Evolutionary conservation across 129 eudicot species (phyloP).

Genomic region (Pseudognaphalium luteoalbum): DNA sequence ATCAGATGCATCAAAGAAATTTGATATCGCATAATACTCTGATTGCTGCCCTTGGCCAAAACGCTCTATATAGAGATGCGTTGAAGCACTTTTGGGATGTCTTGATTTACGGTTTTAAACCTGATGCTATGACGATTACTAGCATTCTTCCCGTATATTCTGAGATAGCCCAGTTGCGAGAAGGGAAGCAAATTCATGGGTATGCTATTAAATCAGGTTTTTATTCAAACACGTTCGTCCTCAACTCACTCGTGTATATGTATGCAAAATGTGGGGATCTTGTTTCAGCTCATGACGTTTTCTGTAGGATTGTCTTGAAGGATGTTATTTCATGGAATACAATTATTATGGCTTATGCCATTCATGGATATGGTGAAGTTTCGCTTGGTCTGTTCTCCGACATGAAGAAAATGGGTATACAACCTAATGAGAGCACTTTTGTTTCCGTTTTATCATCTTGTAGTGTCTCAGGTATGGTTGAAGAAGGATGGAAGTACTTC

Average conservation of each 20-base stretch:
- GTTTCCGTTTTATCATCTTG: constrained; percentile 68
- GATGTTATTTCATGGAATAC: constrained; percentile 85
- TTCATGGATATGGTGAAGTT: constrained; percentile 59
- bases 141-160: constrained; percentile 51
- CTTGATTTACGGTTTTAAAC: constrained; percentile 32
- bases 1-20: constrained; percentile 43
- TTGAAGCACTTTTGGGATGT: constrained; percentile 45
- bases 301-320: constrained; percentile 43
- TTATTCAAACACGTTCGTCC: constrained; percentile 33
- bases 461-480: constrained; percentile 63
- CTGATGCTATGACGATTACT: constrained; percentile 60
- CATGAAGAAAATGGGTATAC: constrained; percentile 43
- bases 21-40: constrained; percentile 65
- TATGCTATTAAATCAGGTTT: constrained; percentile 43
- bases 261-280: constrained; percentile 82
- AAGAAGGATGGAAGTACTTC: constrained; percentile 77
- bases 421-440: constrained; percentile 72
- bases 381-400: constrained; percentile 47
- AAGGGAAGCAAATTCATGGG: constrained; percentile 71
- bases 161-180: constrained; percentile 51
- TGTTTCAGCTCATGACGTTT: constrained; percentile 39
- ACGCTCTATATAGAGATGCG: constrained; percentile 45
- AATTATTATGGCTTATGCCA: constrained; percentile 66
- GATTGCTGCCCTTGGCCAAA: constrained; percentile 62
- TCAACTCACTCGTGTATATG: constrained; percentile 57